Conservation (phyloP, 2,329 filamentous ascomycete genomes). For the Apiospora arundinis region DNA sequence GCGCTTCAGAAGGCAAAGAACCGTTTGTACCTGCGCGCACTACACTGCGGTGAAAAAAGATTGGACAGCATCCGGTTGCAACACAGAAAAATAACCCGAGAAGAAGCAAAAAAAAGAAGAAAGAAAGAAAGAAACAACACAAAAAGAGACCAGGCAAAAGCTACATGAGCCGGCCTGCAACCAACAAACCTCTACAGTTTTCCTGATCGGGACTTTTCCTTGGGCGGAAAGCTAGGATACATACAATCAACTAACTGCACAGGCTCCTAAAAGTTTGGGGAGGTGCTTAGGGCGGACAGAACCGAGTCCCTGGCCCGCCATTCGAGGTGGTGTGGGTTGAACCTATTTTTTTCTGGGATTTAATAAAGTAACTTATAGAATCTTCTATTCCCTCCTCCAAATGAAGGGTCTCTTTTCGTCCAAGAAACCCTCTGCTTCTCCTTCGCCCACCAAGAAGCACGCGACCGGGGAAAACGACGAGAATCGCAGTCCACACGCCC, state of each 20-base stretch:
- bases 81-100: neutral
- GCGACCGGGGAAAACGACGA: constrained; percentile 39
- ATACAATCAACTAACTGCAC: constrained; percentile 12
- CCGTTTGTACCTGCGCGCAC: constrained; percentile 17
- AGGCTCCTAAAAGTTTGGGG: constrained; percentile 9
- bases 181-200: neutral
- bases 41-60: neutral
- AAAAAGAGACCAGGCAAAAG: neutral
- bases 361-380: constrained; percentile 19
- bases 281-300: constrained; percentile 18
- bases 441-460: constrained; percentile 38
- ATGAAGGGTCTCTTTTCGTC: constrained; percentile 44
- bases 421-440: constrained; percentile 34
- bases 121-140: neutral
- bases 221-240: constrained; percentile 12
- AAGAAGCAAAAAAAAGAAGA: neutral
- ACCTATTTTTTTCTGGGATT: constrained; percentile 18
- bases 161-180: constrained; percentile 11
- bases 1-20: constrained; percentile 2
- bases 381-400: constrained; percentile 28
- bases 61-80: constrained; percentile 1
- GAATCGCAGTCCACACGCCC: constrained; percentile 30
- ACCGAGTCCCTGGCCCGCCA: constrained; percentile 18
- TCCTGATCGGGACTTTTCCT: constrained; percentile 7
- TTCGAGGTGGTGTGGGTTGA: constrained; percentile 20